A percentile compares a stretch with the other conserved stretches of the same genome.
phyloP scores from a whole-genome alignment of 257 asterid genomes.

The Thymus quinquecostatus region DNA sequence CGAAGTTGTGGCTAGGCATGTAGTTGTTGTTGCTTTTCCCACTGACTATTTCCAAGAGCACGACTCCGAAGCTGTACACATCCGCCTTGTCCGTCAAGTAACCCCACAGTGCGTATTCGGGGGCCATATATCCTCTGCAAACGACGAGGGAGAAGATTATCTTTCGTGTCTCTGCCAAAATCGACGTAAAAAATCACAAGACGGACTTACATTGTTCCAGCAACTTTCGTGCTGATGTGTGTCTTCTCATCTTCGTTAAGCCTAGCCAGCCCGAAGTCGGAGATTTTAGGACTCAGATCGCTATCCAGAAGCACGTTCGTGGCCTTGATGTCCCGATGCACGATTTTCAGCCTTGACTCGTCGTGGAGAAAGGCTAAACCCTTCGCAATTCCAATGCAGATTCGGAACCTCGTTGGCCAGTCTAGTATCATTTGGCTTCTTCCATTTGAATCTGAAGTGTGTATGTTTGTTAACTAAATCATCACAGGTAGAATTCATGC shows the following conservation, averaged over 20 bases:
- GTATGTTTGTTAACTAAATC: constrained; percentile 8
- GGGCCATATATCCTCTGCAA: constrained; percentile 94
- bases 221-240: constrained; percentile 85
- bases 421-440: constrained; percentile 68
- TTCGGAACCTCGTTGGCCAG: constrained; percentile 80
- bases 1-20: constrained; percentile 63
- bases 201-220: constrained; percentile 83
- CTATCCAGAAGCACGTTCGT: constrained; percentile 80
- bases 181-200: not conserved
- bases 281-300: constrained; percentile 77
- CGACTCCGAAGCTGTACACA: constrained; percentile 87
- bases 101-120: constrained; percentile 92
- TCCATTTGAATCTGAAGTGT: constrained; percentile 47
- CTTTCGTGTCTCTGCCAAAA: not conserved
- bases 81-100: constrained; percentile 84
- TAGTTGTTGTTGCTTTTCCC: constrained; percentile 80
- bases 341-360: constrained; percentile 81
- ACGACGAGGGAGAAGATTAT: not conserved
- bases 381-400: constrained; percentile 76
- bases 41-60: constrained; percentile 76
- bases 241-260: constrained; percentile 81
- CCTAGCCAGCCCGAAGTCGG: constrained; percentile 92
- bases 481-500: not conserved
- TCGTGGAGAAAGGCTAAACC: constrained; percentile 91
- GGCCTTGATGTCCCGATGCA: constrained; percentile 93